Evolutionary conservation across 768 basidiomycete genomes (phyloP), one percentile per base, ranked within the genome.

Genomic region (Macrolepiota albuminosa): DNA sequence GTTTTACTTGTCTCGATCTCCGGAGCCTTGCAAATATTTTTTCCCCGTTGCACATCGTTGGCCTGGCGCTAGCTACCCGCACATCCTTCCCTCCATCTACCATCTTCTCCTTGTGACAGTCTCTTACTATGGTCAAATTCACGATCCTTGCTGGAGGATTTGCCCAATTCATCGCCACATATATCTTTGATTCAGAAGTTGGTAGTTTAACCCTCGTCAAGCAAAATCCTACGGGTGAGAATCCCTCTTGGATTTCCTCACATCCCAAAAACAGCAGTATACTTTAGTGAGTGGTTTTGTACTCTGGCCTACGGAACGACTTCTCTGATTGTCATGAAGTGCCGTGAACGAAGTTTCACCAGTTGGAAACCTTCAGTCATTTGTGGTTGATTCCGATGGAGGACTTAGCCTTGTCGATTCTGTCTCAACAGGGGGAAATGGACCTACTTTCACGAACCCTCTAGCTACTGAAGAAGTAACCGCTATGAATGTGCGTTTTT

Each of bases 191-290:
- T 64, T 76, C 82, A 6, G 74, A 81, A 40, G 69, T 79, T n/a
- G 67, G 71, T 33, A 72, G 76, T 9, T 71, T 88, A 50, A 72
- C 78, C 11, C 73, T 84, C 53, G 63, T 78, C 36, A 70, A 76
- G 59, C 74, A 80, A 64, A 76, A 72, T 5, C 75, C 76, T 10
- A 80, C 81, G 0, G 82, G 80, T 1, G 67, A 64, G 5, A 84
- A 81, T 64, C 77, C 82, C 1, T 84, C 84, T 0, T 87, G 85
- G 86, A 83, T 88, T 36, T 75, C 73, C 0, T 76, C 75, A 16
- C 79, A 84, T 61, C 81, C 80, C 0, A 75, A 75, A 45, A 82
- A 87, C 68, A 71, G 73, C 33, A 84, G 78, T 60, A 78, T 87
- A 37, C 73, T 87, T 55, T 86, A 86, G 85, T 86, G 60, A 50